phyloP scores from a whole-genome alignment of 2,329 filamentous ascomycete species.

The Xylogone sp. region DNA sequence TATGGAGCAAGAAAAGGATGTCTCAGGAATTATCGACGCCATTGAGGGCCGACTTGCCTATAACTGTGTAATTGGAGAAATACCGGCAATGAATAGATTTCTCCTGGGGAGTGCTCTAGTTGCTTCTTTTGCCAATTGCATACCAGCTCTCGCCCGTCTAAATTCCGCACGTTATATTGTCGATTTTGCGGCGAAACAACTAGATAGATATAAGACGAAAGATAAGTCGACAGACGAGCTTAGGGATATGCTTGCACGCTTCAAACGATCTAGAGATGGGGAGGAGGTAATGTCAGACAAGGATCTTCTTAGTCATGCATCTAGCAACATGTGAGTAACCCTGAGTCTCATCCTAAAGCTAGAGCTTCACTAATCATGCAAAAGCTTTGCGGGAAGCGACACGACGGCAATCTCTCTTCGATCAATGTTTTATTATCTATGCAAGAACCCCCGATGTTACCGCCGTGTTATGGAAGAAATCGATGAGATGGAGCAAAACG shows the following conservation, averaged over 20 bases:
- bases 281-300: constrained; percentile 1
- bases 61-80: constrained; percentile 19
- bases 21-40: constrained; percentile 19
- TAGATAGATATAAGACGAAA: constrained; percentile 1
- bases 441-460: constrained; percentile 2
- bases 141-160: neutral
- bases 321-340: constrained; percentile 6
- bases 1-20: constrained; percentile 18
- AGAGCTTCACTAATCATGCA: neutral
- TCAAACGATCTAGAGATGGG: neutral
- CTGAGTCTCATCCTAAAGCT: neutral
- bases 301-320: constrained; percentile 5
- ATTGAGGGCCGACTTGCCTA: constrained; percentile 16
- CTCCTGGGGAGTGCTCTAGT: constrained; percentile 16
- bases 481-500: neutral
- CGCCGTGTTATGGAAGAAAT: constrained; percentile 2
- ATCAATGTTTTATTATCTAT: constrained; percentile 5
- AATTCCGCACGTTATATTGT: constrained; percentile 1
- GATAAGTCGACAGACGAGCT: neutral
- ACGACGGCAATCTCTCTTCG: constrained; percentile 5
- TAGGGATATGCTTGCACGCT: constrained; percentile 2
- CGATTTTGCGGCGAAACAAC: neutral
- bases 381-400: constrained; percentile 3
- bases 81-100: constrained; percentile 17
- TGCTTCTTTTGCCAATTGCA: constrained; percentile 6